Evolutionary conservation across 331 rosid genomes (phyloP), one percentile per base, ranked within the genome.

Genomic region (Malus hybrid): DNA sequence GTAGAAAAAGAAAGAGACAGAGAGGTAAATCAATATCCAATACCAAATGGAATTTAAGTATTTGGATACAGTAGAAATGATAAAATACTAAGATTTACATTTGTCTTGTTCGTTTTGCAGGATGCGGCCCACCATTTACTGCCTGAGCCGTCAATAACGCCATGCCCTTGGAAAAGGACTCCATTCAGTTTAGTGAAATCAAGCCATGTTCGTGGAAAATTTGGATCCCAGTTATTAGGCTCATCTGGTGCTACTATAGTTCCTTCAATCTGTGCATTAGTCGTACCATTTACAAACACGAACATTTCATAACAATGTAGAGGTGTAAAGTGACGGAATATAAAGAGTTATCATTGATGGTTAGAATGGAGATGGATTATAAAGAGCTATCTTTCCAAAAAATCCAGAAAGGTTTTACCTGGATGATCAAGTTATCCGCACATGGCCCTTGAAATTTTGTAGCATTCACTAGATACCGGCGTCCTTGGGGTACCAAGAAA

Each of bases 41-140:
- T 60, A 64, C 31, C 1, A 10, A 62, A 62, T 62, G 67, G 18
- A 67, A 81, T 36, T 20, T 10, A 77, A 71, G 65, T 48, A 75
- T 65, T 15, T 75, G 67, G 29, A 75, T 28, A 70, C 64, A 72
- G 68, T 42, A 62, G 27, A 76, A 65, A 65, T 42, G 14, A 64
- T 3, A 36, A 80, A 56, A 74, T 64, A 68, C 67, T 29, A 56
- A 72, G 75, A 61, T 6, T 77, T 90, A 95, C 99, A 78, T 89
- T 95, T 59, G 97, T 48, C 80, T 86, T 95, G 87, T 95, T 89
- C 84, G 80, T 95, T 81, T 95, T 95, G 87, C 99, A 95, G 67
- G 99, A 95, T 80, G 95, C 88, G 46, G 93, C 97, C 99, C 99
- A 95, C 99, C 98, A 93, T 88, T 93, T 93, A 73, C 88, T 90